Evolutionary conservation across 2,329 filamentous ascomycete genomes (phyloP).

Genomic region (Fusarium liriodendri): DNA sequence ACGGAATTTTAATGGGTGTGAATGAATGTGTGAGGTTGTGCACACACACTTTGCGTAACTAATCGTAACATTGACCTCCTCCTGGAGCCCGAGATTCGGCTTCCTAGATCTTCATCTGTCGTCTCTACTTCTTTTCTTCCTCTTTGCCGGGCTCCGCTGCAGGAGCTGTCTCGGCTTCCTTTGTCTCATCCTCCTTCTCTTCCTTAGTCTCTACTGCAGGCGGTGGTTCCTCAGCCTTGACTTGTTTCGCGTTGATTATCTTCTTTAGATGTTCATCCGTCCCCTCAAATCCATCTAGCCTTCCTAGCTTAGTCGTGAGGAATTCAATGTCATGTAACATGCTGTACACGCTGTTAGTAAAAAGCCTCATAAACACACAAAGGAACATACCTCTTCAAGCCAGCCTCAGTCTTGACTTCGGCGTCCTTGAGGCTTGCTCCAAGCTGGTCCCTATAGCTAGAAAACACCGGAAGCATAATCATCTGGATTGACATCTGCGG

Average conservation of each 20-base stretch:
- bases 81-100: constrained; percentile 17
- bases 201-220: constrained; percentile 14
- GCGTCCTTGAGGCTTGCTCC: constrained; percentile 76
- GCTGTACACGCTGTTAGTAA: constrained; percentile 56
- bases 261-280: constrained; percentile 76
- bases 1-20: background rate
- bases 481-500: constrained; percentile 79
- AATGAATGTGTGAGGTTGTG: background rate
- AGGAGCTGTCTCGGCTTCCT: constrained; percentile 24
- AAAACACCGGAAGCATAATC: constrained; percentile 89
- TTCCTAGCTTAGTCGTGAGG: constrained; percentile 76
- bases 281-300: constrained; percentile 82
- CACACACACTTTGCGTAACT: constrained; percentile 18
- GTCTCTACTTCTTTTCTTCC: constrained; percentile 33
- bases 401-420: constrained; percentile 72
- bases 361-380: background rate
- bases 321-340: constrained; percentile 82
- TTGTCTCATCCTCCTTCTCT: constrained; percentile 25
- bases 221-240: constrained; percentile 28
- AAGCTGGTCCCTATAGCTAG: constrained; percentile 83
- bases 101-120: constrained; percentile 1
- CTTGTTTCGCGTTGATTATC: constrained; percentile 71
- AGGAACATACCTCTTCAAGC: constrained; percentile 74
- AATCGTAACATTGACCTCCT: constrained; percentile 8
- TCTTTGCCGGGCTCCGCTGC: constrained; percentile 29